Conservation (phyloP, 1,284 basidiomycete genomes). For the Marasmius sp. region DNA sequence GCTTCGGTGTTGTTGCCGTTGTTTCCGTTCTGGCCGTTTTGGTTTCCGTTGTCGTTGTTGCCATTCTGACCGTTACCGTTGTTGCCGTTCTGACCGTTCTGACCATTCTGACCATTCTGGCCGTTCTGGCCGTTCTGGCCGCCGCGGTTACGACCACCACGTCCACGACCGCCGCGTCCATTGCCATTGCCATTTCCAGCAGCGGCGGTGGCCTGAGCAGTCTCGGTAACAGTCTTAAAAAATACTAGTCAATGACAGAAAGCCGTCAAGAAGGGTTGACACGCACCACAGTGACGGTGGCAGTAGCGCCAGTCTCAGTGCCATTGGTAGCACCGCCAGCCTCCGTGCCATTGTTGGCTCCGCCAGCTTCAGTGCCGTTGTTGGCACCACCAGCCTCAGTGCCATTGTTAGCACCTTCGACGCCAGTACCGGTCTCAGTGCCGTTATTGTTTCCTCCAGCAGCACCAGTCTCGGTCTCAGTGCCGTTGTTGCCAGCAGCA, state of each 20-base stretch:
- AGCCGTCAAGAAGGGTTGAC: not conserved
- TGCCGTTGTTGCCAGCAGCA: not conserved
- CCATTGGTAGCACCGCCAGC: not conserved
- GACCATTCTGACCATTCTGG: not conserved
- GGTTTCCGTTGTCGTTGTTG: not conserved
- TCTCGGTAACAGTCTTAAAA: constrained; percentile 6
- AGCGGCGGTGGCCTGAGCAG: not conserved
- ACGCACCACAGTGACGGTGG: constrained; percentile 9
- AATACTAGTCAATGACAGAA: not conserved
- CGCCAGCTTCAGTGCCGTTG: not conserved
- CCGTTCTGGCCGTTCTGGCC: not conserved
- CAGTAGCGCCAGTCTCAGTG: not conserved
- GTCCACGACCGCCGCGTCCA: not conserved
- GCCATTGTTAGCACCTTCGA: not conserved
- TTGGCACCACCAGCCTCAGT: not conserved
- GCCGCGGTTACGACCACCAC: not conserved
- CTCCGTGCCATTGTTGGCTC: not conserved
- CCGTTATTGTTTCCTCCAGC: not conserved
- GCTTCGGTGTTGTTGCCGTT: not conserved
- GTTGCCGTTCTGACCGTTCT: not conserved
- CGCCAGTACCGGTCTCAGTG: not conserved
- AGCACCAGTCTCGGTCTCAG: not conserved
- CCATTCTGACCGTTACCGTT: not conserved
- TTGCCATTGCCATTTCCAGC: not conserved
- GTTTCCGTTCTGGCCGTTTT: not conserved